Base-by-base conservation (phyloP, 2,329 filamentous ascomycete species). In the Fusarium sp. region DNA sequence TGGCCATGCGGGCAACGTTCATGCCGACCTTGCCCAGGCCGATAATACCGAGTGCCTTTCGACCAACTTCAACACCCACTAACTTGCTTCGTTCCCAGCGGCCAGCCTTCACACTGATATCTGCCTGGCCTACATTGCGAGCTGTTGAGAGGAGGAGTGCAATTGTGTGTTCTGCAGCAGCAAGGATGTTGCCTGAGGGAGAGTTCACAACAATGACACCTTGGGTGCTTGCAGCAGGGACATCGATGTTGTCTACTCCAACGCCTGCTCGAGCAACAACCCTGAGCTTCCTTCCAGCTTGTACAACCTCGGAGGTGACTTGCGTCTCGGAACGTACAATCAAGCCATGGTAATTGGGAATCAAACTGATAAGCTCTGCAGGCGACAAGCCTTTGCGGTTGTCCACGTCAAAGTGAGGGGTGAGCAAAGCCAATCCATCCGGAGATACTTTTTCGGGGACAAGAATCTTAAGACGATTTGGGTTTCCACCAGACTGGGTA, bases 1-100 rank as follows among this genome's bases (percentile, higher is more conserved):
- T 90, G 10, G 90, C 91, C 81, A 93, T 90, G n/a, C 91, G 84
- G 19, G 92, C 92, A 17, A 95, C 92, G 50, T 91, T 92, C 75
- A 94, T 83, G 22, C 92, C 92, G 28, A 95, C 92, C 81, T 94
- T 94, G n/a, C 92, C 92, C 26, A 94, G 79, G 2, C 92, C 92
- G 39, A 96, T 87, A 49, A 95, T 90, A 1, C 89, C 91, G 8
- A 95, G 81, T 2, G 87, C 91, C 80, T 94, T 95, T 45, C 89
- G 87, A 49, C 92, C 91, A 13, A 94, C 89, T 77, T 95, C 92
- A 19, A 93, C 87, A 6, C 92, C 92, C 0, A 93, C 90, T 5
- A 94, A 83, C 70, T 88, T 87, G 73, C 89, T 88, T 56, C 92
- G 83, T 76, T 94, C 91, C 92, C 92, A 95, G 52, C 87, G 88